These are phyloP conservation scores for Durotheca rogersii DNA, from an alignment of 495 filamentous ascomycete genomes.

Conservation along the genomic window DNA sequence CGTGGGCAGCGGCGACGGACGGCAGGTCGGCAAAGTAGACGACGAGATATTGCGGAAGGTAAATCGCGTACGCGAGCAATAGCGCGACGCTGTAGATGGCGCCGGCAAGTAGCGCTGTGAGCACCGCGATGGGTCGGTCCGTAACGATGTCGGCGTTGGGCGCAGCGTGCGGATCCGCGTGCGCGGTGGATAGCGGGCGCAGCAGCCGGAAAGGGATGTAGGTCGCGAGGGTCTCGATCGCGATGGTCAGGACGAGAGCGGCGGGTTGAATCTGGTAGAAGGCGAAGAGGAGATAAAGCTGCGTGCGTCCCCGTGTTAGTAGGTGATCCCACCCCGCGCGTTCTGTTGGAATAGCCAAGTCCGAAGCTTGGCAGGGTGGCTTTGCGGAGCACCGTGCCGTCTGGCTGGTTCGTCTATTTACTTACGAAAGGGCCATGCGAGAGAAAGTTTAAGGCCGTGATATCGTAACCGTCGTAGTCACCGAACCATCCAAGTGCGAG, in stretches of 20 bases:
- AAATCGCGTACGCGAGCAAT: conserved; percentile 61
- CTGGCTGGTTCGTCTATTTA: conserved; percentile 6
- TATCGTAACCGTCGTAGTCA: conserved; percentile 71
- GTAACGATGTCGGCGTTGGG: conserved; percentile 70
- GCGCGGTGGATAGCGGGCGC: conserved; percentile 61
- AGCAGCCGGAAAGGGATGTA: conserved; percentile 70
- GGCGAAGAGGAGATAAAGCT: conserved; percentile 65
- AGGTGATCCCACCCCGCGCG: no score
- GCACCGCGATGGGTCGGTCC: conserved; percentile 60
- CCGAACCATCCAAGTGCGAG: conserved; percentile 69
- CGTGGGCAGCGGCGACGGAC: conserved; percentile 62
- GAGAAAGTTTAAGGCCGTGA: conserved; percentile 65
- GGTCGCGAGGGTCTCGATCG: conserved; percentile 64
- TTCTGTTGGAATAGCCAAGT: no score
- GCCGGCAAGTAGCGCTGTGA: conserved; percentile 64
- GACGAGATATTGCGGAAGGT: conserved; percentile 66
- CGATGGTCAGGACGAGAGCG: conserved; percentile 57
- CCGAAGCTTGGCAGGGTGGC: no score
- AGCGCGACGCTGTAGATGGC: conserved; percentile 67
- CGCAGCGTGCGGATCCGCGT: conserved; percentile 57
- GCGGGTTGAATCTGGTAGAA: conserved; percentile 69
- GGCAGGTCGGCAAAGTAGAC: conserved; percentile 67
- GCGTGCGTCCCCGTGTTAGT: conserved; percentile 18
- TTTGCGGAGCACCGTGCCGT: no score
- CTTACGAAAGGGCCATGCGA: conserved; percentile 68